phyloP scores from a whole-genome alignment of 2,329 filamentous ascomycete species.

The Diaporthe sp. region DNA sequence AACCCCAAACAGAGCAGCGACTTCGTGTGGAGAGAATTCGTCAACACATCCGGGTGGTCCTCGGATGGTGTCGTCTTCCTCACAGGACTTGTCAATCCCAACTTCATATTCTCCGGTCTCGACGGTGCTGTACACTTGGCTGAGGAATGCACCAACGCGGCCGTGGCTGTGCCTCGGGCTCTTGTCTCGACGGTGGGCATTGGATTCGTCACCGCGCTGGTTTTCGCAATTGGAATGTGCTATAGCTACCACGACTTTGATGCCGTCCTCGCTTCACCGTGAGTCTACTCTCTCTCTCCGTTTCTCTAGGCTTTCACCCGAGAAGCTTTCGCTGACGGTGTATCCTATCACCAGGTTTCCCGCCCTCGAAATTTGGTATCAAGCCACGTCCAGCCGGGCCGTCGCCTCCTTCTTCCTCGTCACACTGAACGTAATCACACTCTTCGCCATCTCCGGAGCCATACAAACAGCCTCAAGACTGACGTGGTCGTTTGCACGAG shows the following conservation, averaged over 20 bases:
- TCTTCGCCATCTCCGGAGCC: conserved; percentile 33
- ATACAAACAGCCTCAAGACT: conserved; percentile 31
- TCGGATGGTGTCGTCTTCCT: conserved; percentile 47
- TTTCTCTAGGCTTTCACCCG: rapidly evolving
- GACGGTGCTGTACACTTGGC: conserved; percentile 51
- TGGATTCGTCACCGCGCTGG: conserved; percentile 46
- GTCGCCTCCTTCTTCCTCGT: conserved; percentile 28
- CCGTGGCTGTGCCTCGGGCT: conserved; percentile 45
- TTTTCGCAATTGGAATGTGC: conserved; percentile 45
- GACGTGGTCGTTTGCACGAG: conserved; percentile 31
- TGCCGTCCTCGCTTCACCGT: conserved; percentile 33
- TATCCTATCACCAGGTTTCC: background rate
- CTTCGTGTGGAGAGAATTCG: conserved; percentile 45
- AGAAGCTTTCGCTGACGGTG: rapidly evolving
- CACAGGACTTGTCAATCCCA: conserved; percentile 50
- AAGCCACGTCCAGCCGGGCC: conserved; percentile 21
- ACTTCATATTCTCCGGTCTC: conserved; percentile 50
- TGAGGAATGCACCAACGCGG: conserved; percentile 48
- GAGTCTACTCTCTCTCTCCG: background rate
- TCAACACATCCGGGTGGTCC: conserved; percentile 44
- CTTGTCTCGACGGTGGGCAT: conserved; percentile 46
- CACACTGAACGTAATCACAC: background rate
- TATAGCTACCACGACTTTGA: conserved; percentile 39
- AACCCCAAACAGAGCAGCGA: conserved; percentile 36
- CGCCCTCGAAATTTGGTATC: conserved; percentile 33